A percentile compares a stretch with the other conserved stretches of the same genome.
These are phyloP conservation scores for Aspergillus kassunensis DNA, from an alignment of 495 filamentous ascomycete genomes.

Conservation along the genomic window DNA sequence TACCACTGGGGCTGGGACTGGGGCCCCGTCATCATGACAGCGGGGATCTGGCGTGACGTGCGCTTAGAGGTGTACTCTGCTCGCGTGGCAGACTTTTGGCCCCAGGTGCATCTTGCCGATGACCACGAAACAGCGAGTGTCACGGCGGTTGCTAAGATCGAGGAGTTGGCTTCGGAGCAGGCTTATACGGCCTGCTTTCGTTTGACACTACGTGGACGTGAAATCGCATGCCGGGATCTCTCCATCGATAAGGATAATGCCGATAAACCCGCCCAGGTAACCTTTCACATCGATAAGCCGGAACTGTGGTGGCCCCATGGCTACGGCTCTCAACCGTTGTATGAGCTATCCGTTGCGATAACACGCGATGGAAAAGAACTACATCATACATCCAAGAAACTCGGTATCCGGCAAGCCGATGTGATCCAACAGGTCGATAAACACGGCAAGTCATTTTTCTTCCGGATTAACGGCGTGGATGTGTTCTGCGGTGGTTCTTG, in stretches of 20 bases:
- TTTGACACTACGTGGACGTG: constrained; percentile 49
- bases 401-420: constrained; percentile 68
- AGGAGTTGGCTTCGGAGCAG: constrained; percentile 32
- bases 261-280: constrained; percentile 43
- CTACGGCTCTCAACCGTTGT: constrained; percentile 72
- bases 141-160: constrained; percentile 54
- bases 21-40: constrained; percentile 75
- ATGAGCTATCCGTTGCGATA: constrained; percentile 58
- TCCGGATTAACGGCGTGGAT: constrained; percentile 76
- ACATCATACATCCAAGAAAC: constrained; percentile 54
- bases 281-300: constrained; percentile 56
- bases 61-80: constrained; percentile 66
- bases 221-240: constrained; percentile 40
- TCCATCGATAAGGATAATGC: constrained; percentile 10
- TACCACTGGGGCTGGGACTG: constrained; percentile 96
- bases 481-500: constrained; percentile 82
- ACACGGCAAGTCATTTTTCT: constrained; percentile 79
- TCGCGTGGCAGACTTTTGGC: constrained; percentile 62
- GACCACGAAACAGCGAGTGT: constrained; percentile 51
- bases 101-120: constrained; percentile 40
- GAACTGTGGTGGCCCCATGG: constrained; percentile 75
- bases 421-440: constrained; percentile 64
- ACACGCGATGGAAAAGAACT: constrained; percentile 39
- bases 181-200: neutral
- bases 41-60: constrained; percentile 77